Base-by-base conservation (phyloP, 1,284 basidiomycete species). In the Phenoliferia sp. region DNA sequence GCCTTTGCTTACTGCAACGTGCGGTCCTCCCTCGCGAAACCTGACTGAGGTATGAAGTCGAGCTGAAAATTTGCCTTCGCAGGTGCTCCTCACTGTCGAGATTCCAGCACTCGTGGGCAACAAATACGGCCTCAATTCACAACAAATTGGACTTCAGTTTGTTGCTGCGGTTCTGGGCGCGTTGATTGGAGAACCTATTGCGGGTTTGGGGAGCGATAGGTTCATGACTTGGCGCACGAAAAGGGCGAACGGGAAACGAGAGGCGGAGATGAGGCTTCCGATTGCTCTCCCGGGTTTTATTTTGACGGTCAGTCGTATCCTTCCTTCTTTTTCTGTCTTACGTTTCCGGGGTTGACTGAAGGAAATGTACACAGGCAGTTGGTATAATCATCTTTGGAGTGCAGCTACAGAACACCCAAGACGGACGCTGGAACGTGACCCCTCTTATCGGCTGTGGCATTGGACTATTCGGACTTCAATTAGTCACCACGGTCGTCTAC, bases 351-450 rank as follows among this genome's bases (percentile, higher is more conserved):
- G 12, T 12, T 48, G 12, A 48, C n/a, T 48, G 39, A 48, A 48
- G 9, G 9, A 9, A 54, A 12, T 26, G 5, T 31, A 10, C 7
- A 57, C 52, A 63, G 62, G 50, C 58, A 9, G 60, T 72, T 19
- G 71, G 71, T 0, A 66, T 72, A 36, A 60, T 72, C 36, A 28
- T 72, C 26, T 72, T 72, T n/a, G 68, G 65, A 5, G 54, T 72
- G 7, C 59, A 66, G 52, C 64, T 72, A 0, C 44, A 70, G n/a
- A 65, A 72, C 50, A 64, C 64, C 9, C 19, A 16, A 2, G 31
- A 66, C 17, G 59, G 61, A 1, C 33, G 56, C 29, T 70, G 69
- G 68, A 62, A 65, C 9, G 54, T 67, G 16, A 29, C 50, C 1
- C 54, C 54, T n/a, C 9, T 54, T 3, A 31, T 69, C 31, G 68